Evolutionary conservation across 495 filamentous ascomycete genomes (phyloP).

Genomic region (Amniculicola lignicola): DNA sequence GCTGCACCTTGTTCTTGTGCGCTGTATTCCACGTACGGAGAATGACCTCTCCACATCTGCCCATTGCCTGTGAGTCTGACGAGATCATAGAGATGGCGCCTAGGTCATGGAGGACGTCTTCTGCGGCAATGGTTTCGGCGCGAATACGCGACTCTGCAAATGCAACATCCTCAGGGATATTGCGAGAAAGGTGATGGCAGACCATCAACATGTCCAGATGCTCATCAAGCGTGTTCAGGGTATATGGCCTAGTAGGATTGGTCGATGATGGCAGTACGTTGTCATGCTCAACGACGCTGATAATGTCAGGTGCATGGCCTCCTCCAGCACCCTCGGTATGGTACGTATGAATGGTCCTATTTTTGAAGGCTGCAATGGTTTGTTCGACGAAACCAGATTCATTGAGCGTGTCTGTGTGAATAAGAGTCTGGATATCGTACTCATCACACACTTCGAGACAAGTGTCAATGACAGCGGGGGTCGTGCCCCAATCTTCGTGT

Average conservation of each 20-base stretch:
- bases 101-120: conserved; percentile 94
- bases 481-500: conserved; percentile 96
- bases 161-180: conserved; percentile 93
- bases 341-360: conserved; percentile 94
- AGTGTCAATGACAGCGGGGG: conserved; percentile 87
- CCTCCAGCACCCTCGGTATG: conserved; percentile 97
- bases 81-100: conserved; percentile 99
- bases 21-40: conserved; percentile 96
- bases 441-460: conserved; percentile 87
- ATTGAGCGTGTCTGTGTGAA: conserved; percentile 97
- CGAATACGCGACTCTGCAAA: conserved; percentile 95
- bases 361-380: conserved; percentile 81
- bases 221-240: conserved; percentile 89
- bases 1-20: conserved; percentile 93
- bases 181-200: conserved; percentile 88
- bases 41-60: conserved; percentile 91
- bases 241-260: conserved; percentile 92
- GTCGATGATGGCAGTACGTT: conserved; percentile 92
- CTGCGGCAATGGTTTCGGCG: conserved; percentile 93
- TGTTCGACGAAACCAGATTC: conserved; percentile 96
- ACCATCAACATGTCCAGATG: conserved; percentile 99
- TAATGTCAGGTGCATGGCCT: conserved; percentile 96
- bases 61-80: conserved; percentile 96
- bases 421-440: conserved; percentile 88
- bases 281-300: conserved; percentile 83